Conservation (phyloP, 345 rosid species). For the Pistacia vera region DNA sequence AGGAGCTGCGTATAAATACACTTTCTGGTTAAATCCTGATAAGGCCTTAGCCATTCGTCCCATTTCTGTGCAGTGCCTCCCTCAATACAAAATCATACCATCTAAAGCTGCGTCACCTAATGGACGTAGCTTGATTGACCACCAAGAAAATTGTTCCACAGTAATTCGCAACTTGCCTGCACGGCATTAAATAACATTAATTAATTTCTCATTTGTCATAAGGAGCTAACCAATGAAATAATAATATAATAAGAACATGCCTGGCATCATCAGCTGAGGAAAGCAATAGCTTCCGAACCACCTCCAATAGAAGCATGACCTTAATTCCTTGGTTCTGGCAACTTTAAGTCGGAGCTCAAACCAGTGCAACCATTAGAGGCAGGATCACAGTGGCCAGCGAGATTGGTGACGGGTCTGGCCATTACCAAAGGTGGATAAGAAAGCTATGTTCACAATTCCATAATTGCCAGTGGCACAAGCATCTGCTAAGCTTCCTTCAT, state of each 20-base stretch:
- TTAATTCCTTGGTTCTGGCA: constrained; percentile 16
- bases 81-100: constrained; percentile 31
- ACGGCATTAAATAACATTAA: neutral
- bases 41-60: constrained; percentile 16
- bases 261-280: constrained; percentile 21
- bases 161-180: constrained; percentile 18
- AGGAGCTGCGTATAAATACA: constrained; percentile 20
- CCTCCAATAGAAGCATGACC: constrained; percentile 23
- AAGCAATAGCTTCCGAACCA: constrained; percentile 14
- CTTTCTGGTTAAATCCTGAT: neutral
- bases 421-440: constrained; percentile 17
- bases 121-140: constrained; percentile 16
- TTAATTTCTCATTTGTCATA: neutral
- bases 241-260: neutral
- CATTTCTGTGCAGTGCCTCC: constrained; percentile 17
- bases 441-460: constrained; percentile 18
- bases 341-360: neutral
- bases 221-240: no score
- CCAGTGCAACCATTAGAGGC: constrained; percentile 5
- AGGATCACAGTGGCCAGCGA: constrained; percentile 13
- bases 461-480: constrained; percentile 24
- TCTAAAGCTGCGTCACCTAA: constrained; percentile 24
- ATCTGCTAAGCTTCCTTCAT: constrained; percentile 17
- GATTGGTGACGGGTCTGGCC: constrained; percentile 16
- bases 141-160: constrained; percentile 18